phyloP scores from a whole-genome alignment of 768 basidiomycete species.

The Fomitopsis pulvina region DNA sequence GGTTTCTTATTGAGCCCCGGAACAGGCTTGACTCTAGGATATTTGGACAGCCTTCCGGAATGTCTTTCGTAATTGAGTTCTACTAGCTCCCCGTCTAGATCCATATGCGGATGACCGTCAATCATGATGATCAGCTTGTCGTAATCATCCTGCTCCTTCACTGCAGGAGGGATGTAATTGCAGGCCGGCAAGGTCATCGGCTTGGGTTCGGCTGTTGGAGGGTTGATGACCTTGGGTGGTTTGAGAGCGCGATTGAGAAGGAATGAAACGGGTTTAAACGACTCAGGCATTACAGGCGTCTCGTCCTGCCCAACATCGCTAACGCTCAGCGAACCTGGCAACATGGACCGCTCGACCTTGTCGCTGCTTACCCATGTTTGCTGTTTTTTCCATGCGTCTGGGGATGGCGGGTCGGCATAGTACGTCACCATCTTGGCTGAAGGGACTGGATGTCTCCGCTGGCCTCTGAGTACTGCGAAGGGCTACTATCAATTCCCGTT shows the following conservation, averaged over 20 bases:
- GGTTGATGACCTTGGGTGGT: background rate
- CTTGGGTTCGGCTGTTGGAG: background rate
- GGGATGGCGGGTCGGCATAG: background rate
- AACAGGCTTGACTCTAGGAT: slow-evolving; percentile 24
- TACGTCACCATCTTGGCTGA: background rate
- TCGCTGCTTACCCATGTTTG: slow-evolving; percentile 1
- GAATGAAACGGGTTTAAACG: slow-evolving; percentile 13
- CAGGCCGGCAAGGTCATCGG: slow-evolving; percentile 8
- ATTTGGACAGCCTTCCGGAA: background rate
- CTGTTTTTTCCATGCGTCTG: background rate
- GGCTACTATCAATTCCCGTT: too few relatives aligned
- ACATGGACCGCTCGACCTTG: background rate
- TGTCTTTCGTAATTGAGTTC: background rate
- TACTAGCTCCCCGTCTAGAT: background rate
- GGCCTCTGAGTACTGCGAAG: too few relatives aligned
- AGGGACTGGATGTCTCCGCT: background rate
- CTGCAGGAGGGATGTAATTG: background rate
- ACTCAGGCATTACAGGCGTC: slow-evolving; percentile 8
- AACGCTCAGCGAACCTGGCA: background rate
- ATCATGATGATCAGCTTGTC: background rate
- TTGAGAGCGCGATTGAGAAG: slow-evolving; percentile 6
- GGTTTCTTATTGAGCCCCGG: slow-evolving; percentile 46
- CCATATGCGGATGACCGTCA: background rate
- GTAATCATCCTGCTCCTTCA: background rate
- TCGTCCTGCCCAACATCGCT: slow-evolving; percentile 4